Conservation (phyloP, 2,329 filamentous ascomycete species). For the Paraconiothyrium sp. region DNA sequence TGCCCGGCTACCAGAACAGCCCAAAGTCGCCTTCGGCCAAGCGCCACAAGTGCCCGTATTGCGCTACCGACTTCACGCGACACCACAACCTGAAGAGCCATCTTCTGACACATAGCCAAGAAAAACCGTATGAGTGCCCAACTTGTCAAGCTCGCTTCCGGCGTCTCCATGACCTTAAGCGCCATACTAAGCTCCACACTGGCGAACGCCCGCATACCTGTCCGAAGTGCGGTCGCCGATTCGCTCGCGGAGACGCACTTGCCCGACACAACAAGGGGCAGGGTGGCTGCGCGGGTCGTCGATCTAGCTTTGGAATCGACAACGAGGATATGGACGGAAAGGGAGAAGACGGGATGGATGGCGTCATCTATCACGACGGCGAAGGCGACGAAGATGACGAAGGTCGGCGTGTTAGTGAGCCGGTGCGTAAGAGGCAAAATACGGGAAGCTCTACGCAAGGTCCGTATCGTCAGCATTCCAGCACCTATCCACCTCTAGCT, state of each 20-base stretch:
- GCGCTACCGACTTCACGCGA: slow-evolving; percentile 93
- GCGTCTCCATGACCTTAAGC: slow-evolving; percentile 91
- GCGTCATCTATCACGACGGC: slow-evolving; percentile 69
- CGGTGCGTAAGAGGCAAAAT: slow-evolving; percentile 76
- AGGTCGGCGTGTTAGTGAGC: slow-evolving; percentile 71
- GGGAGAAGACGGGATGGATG: slow-evolving; percentile 69
- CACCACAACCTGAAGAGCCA: slow-evolving; percentile 99
- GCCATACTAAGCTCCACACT: slow-evolving; percentile 95
- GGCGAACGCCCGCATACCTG: slow-evolving; percentile 96
- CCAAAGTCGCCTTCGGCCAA: slow-evolving; percentile 80
- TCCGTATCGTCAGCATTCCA: slow-evolving; percentile 72
- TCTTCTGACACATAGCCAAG: slow-evolving; percentile 95
- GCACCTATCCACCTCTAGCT: slow-evolving; percentile 80
- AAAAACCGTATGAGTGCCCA: slow-evolving; percentile 94
- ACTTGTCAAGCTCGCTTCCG: slow-evolving; percentile 94
- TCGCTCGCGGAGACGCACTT: slow-evolving; percentile 92
- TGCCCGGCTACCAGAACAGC: slow-evolving; percentile 65
- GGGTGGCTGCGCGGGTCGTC: slow-evolving; percentile 90
- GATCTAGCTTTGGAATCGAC: slow-evolving; percentile 84
- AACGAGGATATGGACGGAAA: slow-evolving; percentile 72
- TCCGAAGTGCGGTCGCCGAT: slow-evolving; percentile 91
- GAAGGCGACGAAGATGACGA: slow-evolving; percentile 64
- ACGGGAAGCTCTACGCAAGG: slow-evolving; percentile 62
- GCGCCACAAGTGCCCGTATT: slow-evolving; percentile 97
- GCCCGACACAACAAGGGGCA: slow-evolving; percentile 95